Base-by-base conservation (phyloP, 768 basidiomycete genomes). In the Tephrocybe sp. region DNA sequence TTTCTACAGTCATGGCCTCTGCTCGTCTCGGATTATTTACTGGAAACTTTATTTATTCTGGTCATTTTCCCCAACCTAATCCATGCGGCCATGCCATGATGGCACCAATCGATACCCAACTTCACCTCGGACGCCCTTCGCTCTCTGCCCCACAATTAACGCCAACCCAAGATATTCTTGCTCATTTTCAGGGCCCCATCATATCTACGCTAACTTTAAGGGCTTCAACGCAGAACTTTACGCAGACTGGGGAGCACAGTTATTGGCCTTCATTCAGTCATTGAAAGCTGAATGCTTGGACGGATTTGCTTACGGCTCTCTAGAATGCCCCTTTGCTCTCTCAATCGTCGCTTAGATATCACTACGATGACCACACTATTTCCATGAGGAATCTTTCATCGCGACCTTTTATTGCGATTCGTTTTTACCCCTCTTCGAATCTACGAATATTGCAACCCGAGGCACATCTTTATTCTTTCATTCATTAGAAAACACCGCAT, bases 311-410 rank as follows among this genome's bases (percentile, higher is more conserved):
- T 56, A 56, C 27, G 55, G 55, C 9, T 34, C 34, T 37, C 26
- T 56, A 30, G 55, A 56, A 32, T 56, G 46, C 43, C 51, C 55
- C 2, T 56, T 56, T 21, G 53, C 51, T 0, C 47, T 56, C 6
- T 52, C 55, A 9, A 9, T n/a, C 19, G 16, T 50, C 16, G 3
- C 31, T 1, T 52, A n/a, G 55, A 56, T 22, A 22, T 13, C 16
- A 39, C 43, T 3, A 50, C 55, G 4, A 4, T 36, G 3, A 7
- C 13, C 4, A 53, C 36, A 6, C 32, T 30, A 2, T 56, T 53
- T 35, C 46, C 43, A 19, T 32, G 41, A 37, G 55, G 55, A 12
- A 27, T 18, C 11, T 56, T 53, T 18, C 55, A 56, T 44, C 24
- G 30, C 32, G 8, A 25, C 43, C 19, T 56, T 53, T 25, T 56